Evolutionary conservation across 176 grass and related monocot species (phyloP).

Genomic region (Triticum urartu): DNA sequence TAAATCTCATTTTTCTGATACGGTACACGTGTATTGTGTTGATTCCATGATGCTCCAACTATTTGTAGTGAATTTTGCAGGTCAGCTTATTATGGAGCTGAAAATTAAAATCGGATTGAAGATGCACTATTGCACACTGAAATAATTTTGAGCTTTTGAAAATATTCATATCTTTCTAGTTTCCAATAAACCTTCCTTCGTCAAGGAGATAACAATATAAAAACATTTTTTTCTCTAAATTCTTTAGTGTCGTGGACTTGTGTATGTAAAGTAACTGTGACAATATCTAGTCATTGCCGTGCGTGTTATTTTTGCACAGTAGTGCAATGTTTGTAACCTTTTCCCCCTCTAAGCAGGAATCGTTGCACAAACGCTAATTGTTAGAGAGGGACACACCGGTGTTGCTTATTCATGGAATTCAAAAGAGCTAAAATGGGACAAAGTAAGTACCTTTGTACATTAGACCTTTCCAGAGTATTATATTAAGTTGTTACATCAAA

Average conservation of each 20-base stretch:
- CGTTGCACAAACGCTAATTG: slow-evolving; percentile 79
- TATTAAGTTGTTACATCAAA: slow-evolving; percentile 3
- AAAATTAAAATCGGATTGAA: background rate
- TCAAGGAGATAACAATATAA: background rate
- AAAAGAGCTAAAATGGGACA: slow-evolving; percentile 82
- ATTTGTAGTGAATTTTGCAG: background rate
- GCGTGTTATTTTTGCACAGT: background rate
- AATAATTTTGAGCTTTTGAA: slow-evolving; percentile 4
- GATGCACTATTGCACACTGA: background rate
- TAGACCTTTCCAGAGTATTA: background rate
- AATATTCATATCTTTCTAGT: slow-evolving; percentile 11
- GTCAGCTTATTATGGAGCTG: background rate
- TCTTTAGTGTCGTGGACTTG: background rate
- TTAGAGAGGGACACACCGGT: slow-evolving; percentile 94
- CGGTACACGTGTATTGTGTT: slow-evolving; percentile 7
- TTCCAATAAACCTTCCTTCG: background rate
- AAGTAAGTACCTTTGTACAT: slow-evolving; percentile 45
- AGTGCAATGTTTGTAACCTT: slow-evolving; percentile 2
- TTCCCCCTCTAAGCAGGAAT: slow-evolving; percentile 52
- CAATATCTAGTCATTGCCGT: background rate
- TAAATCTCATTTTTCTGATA: slow-evolving; percentile 22
- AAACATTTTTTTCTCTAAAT: background rate
- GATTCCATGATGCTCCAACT: background rate
- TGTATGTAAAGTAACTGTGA: background rate
- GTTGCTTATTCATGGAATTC: slow-evolving; percentile 97